Evolutionary conservation across 2,329 filamentous ascomycete genomes (phyloP), one percentile per base, ranked within the genome.

Genomic region (Endocalyx cinctus): DNA sequence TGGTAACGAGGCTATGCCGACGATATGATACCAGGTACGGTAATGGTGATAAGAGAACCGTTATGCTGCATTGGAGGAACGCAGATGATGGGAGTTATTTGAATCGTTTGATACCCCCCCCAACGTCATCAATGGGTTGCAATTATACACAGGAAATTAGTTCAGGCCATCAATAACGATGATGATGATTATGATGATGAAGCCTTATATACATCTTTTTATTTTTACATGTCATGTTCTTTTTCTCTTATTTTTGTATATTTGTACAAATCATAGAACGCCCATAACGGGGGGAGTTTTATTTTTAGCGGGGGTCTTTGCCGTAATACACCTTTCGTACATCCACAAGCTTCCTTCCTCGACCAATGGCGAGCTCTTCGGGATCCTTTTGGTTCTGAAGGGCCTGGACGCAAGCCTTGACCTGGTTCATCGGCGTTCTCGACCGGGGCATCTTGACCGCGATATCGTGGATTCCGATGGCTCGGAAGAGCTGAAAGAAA

Each of bases 281-380:
- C n/a, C 8, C 17, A 29, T 16, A 29, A 23, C 20, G n/a, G n/a
- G n/a, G n/a, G n/a, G n/a, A n/a, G n/a, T 15, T 13, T 18, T 10
- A 12, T 27, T 25, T 30, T 39, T 37, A 47, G 30, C 38, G 74
- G 60, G 83, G 73, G 62, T 73, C 74, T 25, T 87, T 87, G 33
- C 86, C 88, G 64, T 96, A 97, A 69, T 98, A 98, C 54, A 97
- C 92, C 71, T 92, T 96, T 50, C 92, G 74, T 45, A 90, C 87
- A 68, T 98, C 92, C 20, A 98, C 88, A 55, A 98, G 60, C 75
- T 98, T 98, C 76, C 86, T 90, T 41, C 92, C 90, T 45, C 89
- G 70, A 33, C 87, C 90, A 31, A 85, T 75, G 36, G 92, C 92
- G 55, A 98, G 82, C 56, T 90, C 81, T 59, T 97, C 87, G 18